Base-by-base conservation (phyloP, 139 green algal genomes). In the Deuterostichococcus epilithicus region DNA sequence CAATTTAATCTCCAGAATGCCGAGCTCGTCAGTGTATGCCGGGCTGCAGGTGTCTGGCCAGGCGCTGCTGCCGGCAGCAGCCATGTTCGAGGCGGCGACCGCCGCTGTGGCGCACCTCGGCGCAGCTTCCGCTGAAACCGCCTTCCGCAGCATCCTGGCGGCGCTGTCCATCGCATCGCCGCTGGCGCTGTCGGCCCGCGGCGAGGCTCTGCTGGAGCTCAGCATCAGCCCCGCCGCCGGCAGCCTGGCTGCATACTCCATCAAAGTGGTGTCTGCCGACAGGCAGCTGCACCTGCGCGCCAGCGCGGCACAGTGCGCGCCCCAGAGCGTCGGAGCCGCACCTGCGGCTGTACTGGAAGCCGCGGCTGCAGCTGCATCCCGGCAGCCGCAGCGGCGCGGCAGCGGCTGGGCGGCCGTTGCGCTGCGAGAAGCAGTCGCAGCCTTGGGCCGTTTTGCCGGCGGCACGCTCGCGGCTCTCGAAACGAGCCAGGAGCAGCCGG, bases 141-240 rank as follows among this genome's bases (percentile, higher is more conserved):
- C 33, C 5, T 66, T 42, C 52, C 2, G 26, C 6, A 35, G 52
- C 26, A 58, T 15, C 1, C 36, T 91, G 35, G 33, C 42, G 0
- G 73, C 10, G 0, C 78, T 84, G 0, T 59, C 76, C 33, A 88
- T 91, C 5, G 86, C 86, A 0, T 68, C 82, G 8, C 82, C 87
- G 0, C 72, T 81, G 30, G 23, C 81, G 4, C 32, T 88, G 34
- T 45, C 81, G 28, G 15, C 39, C 15, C 70, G 22, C 28, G 30
- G 63, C 30, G 63, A 6, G 63, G 32, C 63, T 36, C 30, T 69
- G n/a, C n/a, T 69, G 32, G 63, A 69, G 28, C 5, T 35, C 28
- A 13, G 5, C 28, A 36, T 69, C 3, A 35, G 37, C 30, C 63
- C 30, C 15, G 63, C 3, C 23, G 63, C 63, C 28, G 32, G 30